Base-by-base conservation (phyloP, 768 basidiomycete species). In the Podaxis rugospora region DNA sequence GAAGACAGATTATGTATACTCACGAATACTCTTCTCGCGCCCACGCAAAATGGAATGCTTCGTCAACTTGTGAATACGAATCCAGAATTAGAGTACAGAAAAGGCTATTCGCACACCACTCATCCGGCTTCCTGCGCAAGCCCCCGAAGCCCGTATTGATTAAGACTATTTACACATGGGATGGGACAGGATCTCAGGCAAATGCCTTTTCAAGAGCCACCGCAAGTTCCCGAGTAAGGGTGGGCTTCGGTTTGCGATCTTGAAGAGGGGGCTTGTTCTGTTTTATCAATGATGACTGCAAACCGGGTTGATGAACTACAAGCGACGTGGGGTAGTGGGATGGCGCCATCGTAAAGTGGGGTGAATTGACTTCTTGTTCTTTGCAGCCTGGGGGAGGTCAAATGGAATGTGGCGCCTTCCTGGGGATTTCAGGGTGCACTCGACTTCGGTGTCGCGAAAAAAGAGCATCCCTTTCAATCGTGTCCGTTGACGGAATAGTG, bases 401-500 rank as follows among this genome's bases (percentile, higher is more conserved):
- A 32, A 32, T 9, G 32, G 7, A 32, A 32, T 32, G 32, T 32
- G 32, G 32, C 32, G 7, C 32, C 32, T 32, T 32, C 32, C 32
- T 32, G 32, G 7, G 7, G 32, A 9, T 32, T 32, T 32, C 6
- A 32, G 7, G 32, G 32, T 32, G 7, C 32, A 32, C 32, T 32
- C 32, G 32, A 32, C 32, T 32, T 9, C 32, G 7, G 32, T 32
- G n/a, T 44, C 2, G 42, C 11, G 9, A 44, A 32, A 18, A 44
- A 18, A 44, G 42, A 44, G 18, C 6, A 9, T 44, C 39, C 16
- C 3, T 13, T 55, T 40, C 54, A 16, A 21, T 55, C 64, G 63
- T 46, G 53, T 64, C 64, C 51, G 55, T 50, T 67, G 64, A 67
- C 64, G 57, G 54, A 13, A 56, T 23, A 16, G 2, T 32, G 39